These are phyloP conservation scores for Neopestalotiopsis rosae DNA, from an alignment of 2,329 filamentous ascomycete species.

Conservation along the genomic window DNA sequence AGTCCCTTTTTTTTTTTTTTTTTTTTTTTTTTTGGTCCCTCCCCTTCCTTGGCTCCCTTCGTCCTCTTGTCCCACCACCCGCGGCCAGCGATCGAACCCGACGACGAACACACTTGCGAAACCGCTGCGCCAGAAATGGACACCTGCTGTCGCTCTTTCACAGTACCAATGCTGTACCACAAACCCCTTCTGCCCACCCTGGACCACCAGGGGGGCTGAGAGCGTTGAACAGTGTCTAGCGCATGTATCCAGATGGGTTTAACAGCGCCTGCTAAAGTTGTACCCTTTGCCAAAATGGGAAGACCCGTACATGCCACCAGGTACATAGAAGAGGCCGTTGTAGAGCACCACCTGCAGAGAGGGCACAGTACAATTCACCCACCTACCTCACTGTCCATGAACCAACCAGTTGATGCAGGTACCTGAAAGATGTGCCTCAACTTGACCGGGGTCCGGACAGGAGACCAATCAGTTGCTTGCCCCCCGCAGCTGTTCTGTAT, in stretches of 20 bases:
- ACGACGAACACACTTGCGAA: conserved; percentile 17
- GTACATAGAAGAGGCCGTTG: background rate
- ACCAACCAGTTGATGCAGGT: background rate
- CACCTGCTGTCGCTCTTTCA: background rate
- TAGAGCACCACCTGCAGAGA: background rate
- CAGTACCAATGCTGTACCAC: background rate
- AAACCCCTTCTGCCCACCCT: conserved; percentile 1
- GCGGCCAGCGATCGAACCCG: conserved; percentile 16
- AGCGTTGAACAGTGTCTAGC: background rate
- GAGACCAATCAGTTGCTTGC: background rate
- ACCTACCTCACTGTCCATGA: background rate
- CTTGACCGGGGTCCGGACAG: background rate
- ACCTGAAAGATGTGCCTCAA: background rate
- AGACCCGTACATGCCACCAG: background rate
- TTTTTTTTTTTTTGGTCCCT: background rate
- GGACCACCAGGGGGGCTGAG: background rate
- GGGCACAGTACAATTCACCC: no score
- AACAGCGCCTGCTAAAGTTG: background rate
- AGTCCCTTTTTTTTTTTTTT: background rate
- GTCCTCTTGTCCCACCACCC: background rate
- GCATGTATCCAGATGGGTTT: background rate
- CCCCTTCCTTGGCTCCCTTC: no score
- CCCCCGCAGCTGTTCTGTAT: background rate
- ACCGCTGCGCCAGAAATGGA: conserved; percentile 15
- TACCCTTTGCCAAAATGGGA: background rate